Evolutionary conservation across 805 yeast species (phyloP).

Genomic region (Metschnikowia similis): DNA sequence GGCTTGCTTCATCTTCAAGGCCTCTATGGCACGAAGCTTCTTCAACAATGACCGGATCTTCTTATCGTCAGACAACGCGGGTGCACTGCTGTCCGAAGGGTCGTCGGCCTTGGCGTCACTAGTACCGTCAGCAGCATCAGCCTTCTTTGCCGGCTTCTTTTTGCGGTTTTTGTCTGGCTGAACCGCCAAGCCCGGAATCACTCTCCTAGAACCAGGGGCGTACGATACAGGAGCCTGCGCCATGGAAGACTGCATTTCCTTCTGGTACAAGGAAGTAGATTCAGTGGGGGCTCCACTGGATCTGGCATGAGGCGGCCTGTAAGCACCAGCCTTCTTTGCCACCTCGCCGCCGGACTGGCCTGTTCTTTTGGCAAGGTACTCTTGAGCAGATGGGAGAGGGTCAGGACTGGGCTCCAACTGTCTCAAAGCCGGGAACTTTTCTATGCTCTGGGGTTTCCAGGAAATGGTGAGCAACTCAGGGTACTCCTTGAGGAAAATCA

Average conservation of each 20-base stretch:
- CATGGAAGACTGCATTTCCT: slow-evolving; percentile 38
- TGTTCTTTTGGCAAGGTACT: slow-evolving; percentile 43
- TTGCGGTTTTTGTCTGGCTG: slow-evolving; percentile 47
- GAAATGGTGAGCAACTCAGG: slow-evolving; percentile 74
- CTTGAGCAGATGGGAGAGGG: slow-evolving; percentile 69
- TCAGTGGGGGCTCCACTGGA: slow-evolving; percentile 30
- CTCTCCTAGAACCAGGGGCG: slow-evolving; percentile 27
- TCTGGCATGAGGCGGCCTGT: slow-evolving; percentile 96
- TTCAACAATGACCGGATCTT: slow-evolving; percentile 85
- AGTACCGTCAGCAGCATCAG: slow-evolving; percentile 20
- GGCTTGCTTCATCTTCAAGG: slow-evolving; percentile 78
- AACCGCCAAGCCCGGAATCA: slow-evolving; percentile 50
- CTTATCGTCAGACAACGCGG: slow-evolving; percentile 76
- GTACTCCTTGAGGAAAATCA: slow-evolving; percentile 74
- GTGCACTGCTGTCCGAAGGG: not conserved
- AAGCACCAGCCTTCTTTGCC: slow-evolving; percentile 73
- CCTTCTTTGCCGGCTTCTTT: slow-evolving; percentile 20
- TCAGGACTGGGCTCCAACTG: slow-evolving; percentile 52
- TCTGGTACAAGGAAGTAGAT: slow-evolving; percentile 54
- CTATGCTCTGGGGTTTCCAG: slow-evolving; percentile 72
- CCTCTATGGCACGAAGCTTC: slow-evolving; percentile 93
- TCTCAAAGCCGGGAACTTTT: slow-evolving; percentile 52
- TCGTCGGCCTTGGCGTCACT: not conserved
- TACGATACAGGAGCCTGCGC: slow-evolving; percentile 16
- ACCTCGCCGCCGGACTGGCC: slow-evolving; percentile 28